Evolutionary conservation across 140 eudicot genomes (phyloP).

Genomic region (Senecio squalidus): DNA sequence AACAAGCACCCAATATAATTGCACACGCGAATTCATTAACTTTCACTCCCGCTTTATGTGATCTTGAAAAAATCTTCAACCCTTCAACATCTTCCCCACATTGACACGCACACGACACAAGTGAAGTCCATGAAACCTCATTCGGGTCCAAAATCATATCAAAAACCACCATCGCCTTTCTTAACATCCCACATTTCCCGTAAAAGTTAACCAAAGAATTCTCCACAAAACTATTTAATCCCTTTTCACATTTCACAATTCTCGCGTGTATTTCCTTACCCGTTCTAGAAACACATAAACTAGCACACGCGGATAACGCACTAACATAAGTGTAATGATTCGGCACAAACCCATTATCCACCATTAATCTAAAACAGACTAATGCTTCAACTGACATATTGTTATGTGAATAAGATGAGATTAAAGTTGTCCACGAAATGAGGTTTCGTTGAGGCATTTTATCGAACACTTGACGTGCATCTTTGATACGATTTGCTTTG

Average conservation of each 20-base stretch:
- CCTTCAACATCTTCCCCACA: constrained; percentile 57
- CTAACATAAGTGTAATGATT: constrained; percentile 58
- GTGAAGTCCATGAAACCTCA: constrained; percentile 58
- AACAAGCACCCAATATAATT: constrained; percentile 62
- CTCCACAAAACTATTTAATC: constrained; percentile 42
- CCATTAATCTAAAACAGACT: constrained; percentile 45
- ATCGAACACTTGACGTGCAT: constrained; percentile 66
- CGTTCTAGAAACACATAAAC: constrained; percentile 26
- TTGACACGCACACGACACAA: constrained; percentile 46
- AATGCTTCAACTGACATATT: constrained; percentile 38
- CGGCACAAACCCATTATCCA: constrained; percentile 40
- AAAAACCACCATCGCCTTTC: constrained; percentile 41
- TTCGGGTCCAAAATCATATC: constrained; percentile 43
- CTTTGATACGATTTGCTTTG: constrained; percentile 24
- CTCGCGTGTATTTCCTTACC: constrained; percentile 64
- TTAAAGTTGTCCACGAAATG: constrained; percentile 57
- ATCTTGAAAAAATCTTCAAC: constrained; percentile 35
- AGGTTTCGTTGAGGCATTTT: constrained; percentile 54
- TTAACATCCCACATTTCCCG: constrained; percentile 69
- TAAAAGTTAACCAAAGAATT: constrained; percentile 67
- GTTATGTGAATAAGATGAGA: constrained; percentile 48
- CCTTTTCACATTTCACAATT: constrained; percentile 30
- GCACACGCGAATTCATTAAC: constrained; percentile 47
- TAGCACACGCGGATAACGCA: constrained; percentile 52
- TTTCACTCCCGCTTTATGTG: constrained; percentile 43